A percentile compares a stretch with the other conserved stretches of the same genome.
Evolutionary conservation across 75 land plant species (phyloP).

Genomic region (Pseudotsuga menziesii): DNA sequence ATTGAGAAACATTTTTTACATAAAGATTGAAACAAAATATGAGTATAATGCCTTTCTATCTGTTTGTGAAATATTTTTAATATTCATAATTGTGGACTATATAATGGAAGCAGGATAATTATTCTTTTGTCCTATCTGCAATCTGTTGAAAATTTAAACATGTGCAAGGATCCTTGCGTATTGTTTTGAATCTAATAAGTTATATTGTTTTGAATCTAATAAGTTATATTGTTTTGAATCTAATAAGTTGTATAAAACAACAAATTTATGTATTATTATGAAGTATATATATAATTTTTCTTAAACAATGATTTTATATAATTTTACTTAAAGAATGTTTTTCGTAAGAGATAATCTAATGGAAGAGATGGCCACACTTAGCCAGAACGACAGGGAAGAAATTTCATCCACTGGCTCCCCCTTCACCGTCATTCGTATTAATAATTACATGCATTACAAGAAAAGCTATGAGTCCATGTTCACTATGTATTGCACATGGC

Average conservation of each 20-base stretch:
- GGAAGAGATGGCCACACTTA: too few relatives aligned
- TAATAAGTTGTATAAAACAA: not conserved
- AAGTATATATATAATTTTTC: too few relatives aligned
- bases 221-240: too few relatives aligned
- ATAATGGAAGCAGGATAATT: not conserved
- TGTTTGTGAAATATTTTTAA: not conserved
- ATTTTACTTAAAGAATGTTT: not conserved
- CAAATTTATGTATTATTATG: not conserved
- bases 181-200: not conserved
- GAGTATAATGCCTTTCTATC: not conserved
- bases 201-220: too few relatives aligned
- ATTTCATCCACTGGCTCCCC: slow-evolving; percentile 18
- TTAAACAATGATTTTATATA: not conserved
- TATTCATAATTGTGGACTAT: not conserved
- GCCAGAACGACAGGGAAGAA: too few relatives aligned
- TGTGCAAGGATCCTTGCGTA: not conserved
- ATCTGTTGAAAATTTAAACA: not conserved
- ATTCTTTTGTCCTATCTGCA: not conserved
- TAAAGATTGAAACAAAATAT: not conserved
- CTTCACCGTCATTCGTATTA: slow-evolving; percentile 19
- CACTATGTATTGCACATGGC: slow-evolving; percentile 97
- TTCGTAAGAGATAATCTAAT: not conserved
- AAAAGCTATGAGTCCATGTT: slow-evolving; percentile 98
- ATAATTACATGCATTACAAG: slow-evolving; percentile 89
- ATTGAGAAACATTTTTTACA: not conserved